phyloP scores from a whole-genome alignment of 768 basidiomycete species.

The Glaciozyma antarctica region DNA sequence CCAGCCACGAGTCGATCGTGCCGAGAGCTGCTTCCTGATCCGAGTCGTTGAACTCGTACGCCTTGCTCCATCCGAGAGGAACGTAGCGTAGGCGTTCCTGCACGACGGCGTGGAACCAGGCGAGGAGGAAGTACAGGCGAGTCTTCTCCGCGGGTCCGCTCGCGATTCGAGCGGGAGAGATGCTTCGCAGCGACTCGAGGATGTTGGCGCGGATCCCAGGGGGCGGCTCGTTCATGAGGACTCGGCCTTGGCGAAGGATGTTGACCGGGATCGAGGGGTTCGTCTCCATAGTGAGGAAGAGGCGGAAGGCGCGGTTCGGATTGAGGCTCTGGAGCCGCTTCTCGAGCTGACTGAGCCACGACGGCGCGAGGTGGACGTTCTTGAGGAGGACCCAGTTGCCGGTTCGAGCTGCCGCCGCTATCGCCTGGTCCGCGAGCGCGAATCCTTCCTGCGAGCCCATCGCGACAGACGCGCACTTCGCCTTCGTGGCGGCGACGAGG shows the following conservation, averaged over 20 bases:
- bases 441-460: conserved; percentile 99
- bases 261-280: conserved; percentile 91
- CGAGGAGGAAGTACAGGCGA: conserved; percentile 85
- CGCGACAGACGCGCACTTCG: conserved; percentile 77
- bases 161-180: conserved; percentile 59
- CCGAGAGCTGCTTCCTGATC: conserved; percentile 87
- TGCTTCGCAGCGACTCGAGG: conserved; percentile 71
- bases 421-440: conserved; percentile 87
- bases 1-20: conserved; percentile 87
- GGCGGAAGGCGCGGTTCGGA: conserved; percentile 80
- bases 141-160: conserved; percentile 88
- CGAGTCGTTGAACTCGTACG: conserved; percentile 98
- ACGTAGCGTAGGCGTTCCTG: conserved; percentile 94
- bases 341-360: conserved; percentile 91
- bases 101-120: conserved; percentile 98
- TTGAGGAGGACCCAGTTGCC: conserved; percentile 95
- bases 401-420: conserved; percentile 79
- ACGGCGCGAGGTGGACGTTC: conserved; percentile 79
- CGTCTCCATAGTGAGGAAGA: conserved; percentile 97
- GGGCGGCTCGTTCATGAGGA: conserved; percentile 97
- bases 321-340: conserved; percentile 89
- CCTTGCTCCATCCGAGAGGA: conserved; percentile 92
- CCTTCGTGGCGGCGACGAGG: conserved; percentile 59
- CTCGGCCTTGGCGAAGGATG: conserved; percentile 86
- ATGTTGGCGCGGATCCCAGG: conserved; percentile 95